phyloP scores from a whole-genome alignment of 2,329 filamentous ascomycete species.

The Exophiala sp. region DNA sequence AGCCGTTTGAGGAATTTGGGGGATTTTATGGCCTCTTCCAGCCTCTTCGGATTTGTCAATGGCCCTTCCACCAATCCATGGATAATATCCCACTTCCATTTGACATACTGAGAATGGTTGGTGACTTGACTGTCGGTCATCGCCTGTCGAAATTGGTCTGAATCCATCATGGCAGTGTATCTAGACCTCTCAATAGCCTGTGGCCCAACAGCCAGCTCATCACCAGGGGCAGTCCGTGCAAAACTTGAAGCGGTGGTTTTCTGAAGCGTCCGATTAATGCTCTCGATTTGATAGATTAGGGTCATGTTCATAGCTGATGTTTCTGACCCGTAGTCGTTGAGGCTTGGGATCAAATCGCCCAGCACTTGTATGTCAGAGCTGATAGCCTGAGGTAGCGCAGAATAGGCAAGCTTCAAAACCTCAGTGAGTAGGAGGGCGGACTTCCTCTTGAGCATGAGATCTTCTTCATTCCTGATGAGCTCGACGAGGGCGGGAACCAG shows the following conservation, averaged over 20 bases:
- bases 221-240: slow-evolving; percentile 38
- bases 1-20: slow-evolving; percentile 95
- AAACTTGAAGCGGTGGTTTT: slow-evolving; percentile 45
- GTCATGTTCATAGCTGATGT: slow-evolving; percentile 74
- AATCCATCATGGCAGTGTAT: slow-evolving; percentile 57
- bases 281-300: slow-evolving; percentile 96
- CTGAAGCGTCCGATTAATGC: slow-evolving; percentile 87
- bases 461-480: slow-evolving; percentile 46
- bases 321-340: slow-evolving; percentile 64
- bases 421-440: slow-evolving; percentile 87
- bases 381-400: slow-evolving; percentile 73
- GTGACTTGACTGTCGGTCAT: slow-evolving; percentile 73
- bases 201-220: slow-evolving; percentile 27
- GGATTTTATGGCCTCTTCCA: slow-evolving; percentile 89
- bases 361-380: slow-evolving; percentile 81
- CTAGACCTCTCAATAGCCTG: slow-evolving; percentile 49
- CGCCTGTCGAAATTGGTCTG: slow-evolving; percentile 56
- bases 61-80: slow-evolving; percentile 88
- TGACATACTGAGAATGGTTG: slow-evolving; percentile 80
- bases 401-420: slow-evolving; percentile 80
- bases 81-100: slow-evolving; percentile 97
- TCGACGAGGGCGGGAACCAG: slow-evolving; percentile 49
- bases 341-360: slow-evolving; percentile 74
- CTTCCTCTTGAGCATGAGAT: slow-evolving; percentile 66
- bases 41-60: slow-evolving; percentile 77